Conservation (phyloP, 2,329 filamentous ascomycete species). For the Neocucurbitaria cava region DNA sequence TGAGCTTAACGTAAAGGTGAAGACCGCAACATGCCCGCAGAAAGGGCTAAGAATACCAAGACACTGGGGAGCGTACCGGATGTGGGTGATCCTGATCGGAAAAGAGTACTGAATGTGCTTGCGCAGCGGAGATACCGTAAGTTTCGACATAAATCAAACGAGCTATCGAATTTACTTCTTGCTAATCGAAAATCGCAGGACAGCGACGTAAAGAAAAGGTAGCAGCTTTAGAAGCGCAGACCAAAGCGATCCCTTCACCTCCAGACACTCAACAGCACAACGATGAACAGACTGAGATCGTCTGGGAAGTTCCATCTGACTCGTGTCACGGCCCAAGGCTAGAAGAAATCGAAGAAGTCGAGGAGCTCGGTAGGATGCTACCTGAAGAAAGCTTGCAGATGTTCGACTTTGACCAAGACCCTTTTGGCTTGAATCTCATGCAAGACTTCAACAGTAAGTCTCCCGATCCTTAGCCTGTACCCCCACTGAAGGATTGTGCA, state of each 20-base stretch:
- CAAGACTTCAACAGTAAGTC: conserved; percentile 13
- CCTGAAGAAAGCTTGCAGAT: conserved; percentile 1
- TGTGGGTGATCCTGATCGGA: conserved; percentile 37
- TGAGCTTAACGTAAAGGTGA: conserved; percentile 12
- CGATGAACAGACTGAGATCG: not conserved
- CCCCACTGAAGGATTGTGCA: not conserved
- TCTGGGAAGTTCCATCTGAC: not conserved
- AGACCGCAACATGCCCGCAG: conserved; percentile 30
- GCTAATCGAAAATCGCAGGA: conserved; percentile 15
- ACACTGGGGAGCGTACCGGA: conserved; percentile 28
- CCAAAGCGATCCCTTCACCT: conserved; percentile 4
- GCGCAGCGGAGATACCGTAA: conserved; percentile 42
- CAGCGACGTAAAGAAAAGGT: conserved; percentile 35
- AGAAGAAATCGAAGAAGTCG: not conserved
- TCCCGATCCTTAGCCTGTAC: not conserved
- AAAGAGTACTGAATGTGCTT: conserved; percentile 40
- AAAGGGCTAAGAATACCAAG: conserved; percentile 25
- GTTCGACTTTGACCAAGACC: conserved; percentile 18
- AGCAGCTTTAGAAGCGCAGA: conserved; percentile 32
- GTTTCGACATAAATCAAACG: not conserved
- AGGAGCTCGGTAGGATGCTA: not conserved
- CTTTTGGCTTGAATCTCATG: conserved; percentile 22
- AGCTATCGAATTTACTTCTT: not conserved
- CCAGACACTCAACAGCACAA: not conserved
- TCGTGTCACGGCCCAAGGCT: not conserved